A percentile compares a stretch with the other conserved stretches of the same genome.
Evolutionary conservation across 2,329 filamentous ascomycete genomes (phyloP).

Genomic region (Aspergillus texensis): DNA sequence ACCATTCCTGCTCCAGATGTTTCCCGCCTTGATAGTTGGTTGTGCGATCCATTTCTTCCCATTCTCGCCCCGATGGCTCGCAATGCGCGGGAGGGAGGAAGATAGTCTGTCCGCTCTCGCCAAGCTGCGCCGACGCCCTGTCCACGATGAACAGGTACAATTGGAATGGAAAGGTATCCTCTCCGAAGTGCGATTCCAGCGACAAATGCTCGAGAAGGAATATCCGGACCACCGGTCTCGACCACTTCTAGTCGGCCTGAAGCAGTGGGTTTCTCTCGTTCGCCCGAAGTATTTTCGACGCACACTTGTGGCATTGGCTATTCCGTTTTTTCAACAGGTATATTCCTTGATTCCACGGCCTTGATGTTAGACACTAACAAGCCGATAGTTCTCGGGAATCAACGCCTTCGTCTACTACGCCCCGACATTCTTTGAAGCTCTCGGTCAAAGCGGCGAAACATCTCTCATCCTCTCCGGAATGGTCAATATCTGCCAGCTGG

Average conservation of each 20-base stretch:
- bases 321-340: constrained; percentile 49
- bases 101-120: constrained; percentile 48
- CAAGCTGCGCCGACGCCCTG: constrained; percentile 51
- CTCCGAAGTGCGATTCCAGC: constrained; percentile 55
- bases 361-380: neutral
- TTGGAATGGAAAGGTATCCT: constrained; percentile 52
- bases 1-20: constrained; percentile 52
- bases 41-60: constrained; percentile 48
- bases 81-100: constrained; percentile 44
- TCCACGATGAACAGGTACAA: constrained; percentile 50
- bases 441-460: constrained; percentile 34
- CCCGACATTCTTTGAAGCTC: constrained; percentile 50
- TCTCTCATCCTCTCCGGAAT: constrained; percentile 38
- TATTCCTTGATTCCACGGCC: neutral
- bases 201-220: constrained; percentile 12
- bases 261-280: neutral
- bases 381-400: constrained; percentile 40
- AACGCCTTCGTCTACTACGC: constrained; percentile 56
- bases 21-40: constrained; percentile 34
- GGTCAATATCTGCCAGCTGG: constrained; percentile 39
- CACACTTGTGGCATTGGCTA: constrained; percentile 35
- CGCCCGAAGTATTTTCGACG: constrained; percentile 5
- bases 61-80: constrained; percentile 57
- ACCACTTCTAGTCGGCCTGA: neutral
- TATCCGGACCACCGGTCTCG: neutral